Percentiles rank a stretch among this genome's conserved stretches.
Conservation (phyloP, 1,284 basidiomycete species). For the Ganoderma sinense region DNA sequence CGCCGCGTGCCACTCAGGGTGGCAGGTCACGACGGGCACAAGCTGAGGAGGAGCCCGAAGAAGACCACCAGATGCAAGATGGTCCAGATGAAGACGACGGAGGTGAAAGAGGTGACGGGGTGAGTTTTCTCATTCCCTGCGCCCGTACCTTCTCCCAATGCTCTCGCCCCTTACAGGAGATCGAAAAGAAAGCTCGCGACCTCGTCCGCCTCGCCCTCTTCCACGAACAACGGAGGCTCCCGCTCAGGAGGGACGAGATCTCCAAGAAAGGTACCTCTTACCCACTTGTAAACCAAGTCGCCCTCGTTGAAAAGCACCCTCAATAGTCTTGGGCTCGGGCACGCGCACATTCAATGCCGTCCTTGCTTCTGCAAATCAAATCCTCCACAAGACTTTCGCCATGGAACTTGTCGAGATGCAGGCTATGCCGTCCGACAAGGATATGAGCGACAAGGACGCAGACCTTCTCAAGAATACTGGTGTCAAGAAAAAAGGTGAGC, state of each 20-base stretch:
- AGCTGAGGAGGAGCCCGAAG: slow-evolving; percentile 34
- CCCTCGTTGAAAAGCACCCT: background rate
- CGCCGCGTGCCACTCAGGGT: background rate
- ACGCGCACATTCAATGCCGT: slow-evolving; percentile 65
- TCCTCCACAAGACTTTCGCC: slow-evolving; percentile 67
- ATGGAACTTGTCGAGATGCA: slow-evolving; percentile 82
- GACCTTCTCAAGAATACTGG: slow-evolving; percentile 57
- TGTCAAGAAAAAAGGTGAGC: slow-evolving; percentile 60
- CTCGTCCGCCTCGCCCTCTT: slow-evolving; percentile 80
- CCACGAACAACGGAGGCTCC: slow-evolving; percentile 65
- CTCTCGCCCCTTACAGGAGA: slow-evolving; percentile 51
- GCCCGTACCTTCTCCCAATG: background rate
- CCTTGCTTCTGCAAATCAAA: slow-evolving; percentile 63
- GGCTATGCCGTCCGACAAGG: slow-evolving; percentile 57
- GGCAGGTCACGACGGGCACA: background rate
- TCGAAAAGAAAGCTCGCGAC: slow-evolving; percentile 64
- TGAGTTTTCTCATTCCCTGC: background rate
- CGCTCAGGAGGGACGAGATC: slow-evolving; percentile 77
- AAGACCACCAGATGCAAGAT: slow-evolving; percentile 26
- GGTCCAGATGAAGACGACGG: slow-evolving; percentile 37
- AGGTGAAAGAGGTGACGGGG: slow-evolving; percentile 39
- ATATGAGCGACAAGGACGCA: slow-evolving; percentile 48
- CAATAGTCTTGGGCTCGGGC: slow-evolving; percentile 66
- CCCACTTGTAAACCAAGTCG: background rate
- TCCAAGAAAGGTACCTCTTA: slow-evolving; percentile 69